Conservation (phyloP, 306 rosid species). For the Malus sieversii region DNA sequence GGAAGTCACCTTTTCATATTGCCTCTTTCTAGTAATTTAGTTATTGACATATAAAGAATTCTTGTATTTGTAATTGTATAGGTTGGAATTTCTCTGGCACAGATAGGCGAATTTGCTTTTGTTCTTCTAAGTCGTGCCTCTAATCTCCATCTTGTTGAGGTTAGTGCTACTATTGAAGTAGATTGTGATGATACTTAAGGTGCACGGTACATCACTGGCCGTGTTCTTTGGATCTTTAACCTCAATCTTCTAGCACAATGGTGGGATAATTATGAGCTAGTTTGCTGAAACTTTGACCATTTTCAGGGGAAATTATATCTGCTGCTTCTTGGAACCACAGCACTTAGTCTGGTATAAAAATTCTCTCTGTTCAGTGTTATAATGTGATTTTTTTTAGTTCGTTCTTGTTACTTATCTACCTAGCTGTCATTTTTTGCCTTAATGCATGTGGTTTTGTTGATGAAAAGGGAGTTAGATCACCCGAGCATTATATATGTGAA, state of each 20-base stretch:
- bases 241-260: neutral
- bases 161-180: slow-evolving; percentile 19
- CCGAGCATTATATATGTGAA: no score
- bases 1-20: neutral
- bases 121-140: slow-evolving; percentile 99
- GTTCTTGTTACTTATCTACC: neutral
- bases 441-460: neutral
- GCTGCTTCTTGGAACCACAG: slow-evolving; percentile 57
- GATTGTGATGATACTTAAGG: neutral
- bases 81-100: slow-evolving; percentile 99
- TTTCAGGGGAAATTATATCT: slow-evolving; percentile 53
- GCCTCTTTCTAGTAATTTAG: neutral
- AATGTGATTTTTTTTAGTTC: neutral
- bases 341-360: slow-evolving; percentile 46
- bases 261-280: neutral
- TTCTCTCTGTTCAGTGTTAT: neutral
- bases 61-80: slow-evolving; percentile 39
- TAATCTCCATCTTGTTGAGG: slow-evolving; percentile 96
- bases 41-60: slow-evolving; percentile 15
- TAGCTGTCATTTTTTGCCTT: neutral
- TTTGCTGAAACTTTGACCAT: slow-evolving; percentile 4
- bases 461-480: neutral
- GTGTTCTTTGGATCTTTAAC: neutral
- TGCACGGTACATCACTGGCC: neutral
- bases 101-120: slow-evolving; percentile 95